A percentile compares a stretch with the other conserved stretches of the same genome.
Conservation (phyloP, 148 eudicot genomes). For the Heliamphora exappendiculata region DNA sequence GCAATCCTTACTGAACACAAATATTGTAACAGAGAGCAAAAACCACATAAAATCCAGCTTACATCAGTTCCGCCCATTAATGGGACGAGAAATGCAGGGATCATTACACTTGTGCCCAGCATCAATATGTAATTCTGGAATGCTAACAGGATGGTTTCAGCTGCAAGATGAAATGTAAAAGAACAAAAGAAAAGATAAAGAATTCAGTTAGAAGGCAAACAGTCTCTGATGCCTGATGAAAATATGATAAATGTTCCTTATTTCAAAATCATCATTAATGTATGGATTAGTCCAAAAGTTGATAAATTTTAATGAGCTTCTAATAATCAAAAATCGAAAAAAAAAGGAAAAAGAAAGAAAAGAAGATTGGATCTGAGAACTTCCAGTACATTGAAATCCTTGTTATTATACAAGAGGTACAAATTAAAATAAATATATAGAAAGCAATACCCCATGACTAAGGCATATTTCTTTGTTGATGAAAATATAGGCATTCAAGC, state of each 20-base stretch:
- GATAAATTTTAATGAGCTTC: not conserved
- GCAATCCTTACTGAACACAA: not conserved
- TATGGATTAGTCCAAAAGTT: not conserved
- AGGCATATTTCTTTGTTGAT: not conserved
- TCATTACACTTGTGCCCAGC: conserved; percentile 95
- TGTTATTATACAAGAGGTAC: not conserved
- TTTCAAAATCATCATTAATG: not conserved
- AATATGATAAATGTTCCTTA: not conserved
- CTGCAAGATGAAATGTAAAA: conserved; percentile 47
- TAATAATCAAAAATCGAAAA: not conserved
- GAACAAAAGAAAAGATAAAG: not conserved
- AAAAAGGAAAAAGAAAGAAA: too few relatives aligned
- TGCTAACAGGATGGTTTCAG: conserved; percentile 87
- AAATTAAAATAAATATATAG: not conserved
- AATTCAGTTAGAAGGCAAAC: conserved; percentile 14
- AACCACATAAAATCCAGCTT: conserved; percentile 27
- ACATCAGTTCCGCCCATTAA: conserved; percentile 95
- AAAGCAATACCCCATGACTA: not conserved
- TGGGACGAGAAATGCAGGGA: conserved; percentile 77
- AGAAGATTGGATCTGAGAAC: not conserved
- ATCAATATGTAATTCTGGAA: conserved; percentile 94
- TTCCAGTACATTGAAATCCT: not conserved
- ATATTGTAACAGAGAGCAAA: not conserved
- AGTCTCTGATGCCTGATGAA: not conserved
- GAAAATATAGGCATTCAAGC: not conserved